Percentiles rank a stretch among this genome's conserved stretches.
These are phyloP conservation scores for Rhodotorula graminis DNA, from an alignment of 768 basidiomycete species.

Conservation along the genomic window DNA sequence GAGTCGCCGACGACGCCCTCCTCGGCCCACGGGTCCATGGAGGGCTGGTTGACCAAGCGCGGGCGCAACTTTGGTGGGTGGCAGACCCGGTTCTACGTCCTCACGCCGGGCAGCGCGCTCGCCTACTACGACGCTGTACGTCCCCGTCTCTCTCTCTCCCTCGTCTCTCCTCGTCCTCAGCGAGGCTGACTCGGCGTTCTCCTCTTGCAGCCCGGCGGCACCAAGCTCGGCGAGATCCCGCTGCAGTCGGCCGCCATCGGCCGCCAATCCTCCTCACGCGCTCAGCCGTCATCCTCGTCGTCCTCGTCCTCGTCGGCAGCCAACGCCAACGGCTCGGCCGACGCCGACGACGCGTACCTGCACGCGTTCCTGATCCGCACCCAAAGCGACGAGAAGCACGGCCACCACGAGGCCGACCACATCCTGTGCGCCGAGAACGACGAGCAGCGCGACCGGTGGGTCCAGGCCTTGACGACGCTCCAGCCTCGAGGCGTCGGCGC, in stretches of 20 bases:
- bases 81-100: conserved; percentile 92
- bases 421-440: conserved; percentile 97
- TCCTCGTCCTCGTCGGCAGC: neutral
- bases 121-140: conserved; percentile 95
- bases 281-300: no score
- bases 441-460: conserved; percentile 86
- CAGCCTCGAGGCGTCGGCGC: neutral
- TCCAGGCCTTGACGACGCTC: conserved; percentile 62
- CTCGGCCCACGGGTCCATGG: conserved; percentile 50
- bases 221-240: conserved; percentile 81
- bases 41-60: conserved; percentile 70
- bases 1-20: conserved; percentile 56
- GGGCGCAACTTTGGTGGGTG: conserved; percentile 93
- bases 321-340: neutral
- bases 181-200: neutral
- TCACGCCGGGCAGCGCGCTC: conserved; percentile 72
- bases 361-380: conserved; percentile 98
- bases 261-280: conserved; percentile 55
- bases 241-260: conserved; percentile 95
- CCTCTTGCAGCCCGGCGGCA: conserved; percentile 67
- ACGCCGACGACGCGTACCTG: conserved; percentile 81
- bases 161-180: no score
- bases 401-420: conserved; percentile 60
- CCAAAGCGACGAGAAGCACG: conserved; percentile 52
- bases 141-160: conserved; percentile 40